Percentiles rank a stretch among this genome's conserved stretches.
Conservation (phyloP, 352 stramenopile species). For the Discostella stelligera region DNA sequence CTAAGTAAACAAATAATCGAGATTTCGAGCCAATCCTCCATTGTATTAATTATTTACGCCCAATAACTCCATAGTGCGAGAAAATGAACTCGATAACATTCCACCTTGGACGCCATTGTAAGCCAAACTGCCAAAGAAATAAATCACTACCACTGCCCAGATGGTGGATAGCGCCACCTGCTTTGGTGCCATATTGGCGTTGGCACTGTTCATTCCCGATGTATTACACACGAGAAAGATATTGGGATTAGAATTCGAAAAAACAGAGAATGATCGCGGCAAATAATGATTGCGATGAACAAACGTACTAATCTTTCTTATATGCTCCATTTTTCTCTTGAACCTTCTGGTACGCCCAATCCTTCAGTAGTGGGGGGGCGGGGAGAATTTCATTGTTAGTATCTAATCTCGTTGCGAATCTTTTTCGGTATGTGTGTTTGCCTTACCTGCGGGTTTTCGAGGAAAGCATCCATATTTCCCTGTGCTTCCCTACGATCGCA, state of each 20-base stretch:
- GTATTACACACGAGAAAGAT: neutral
- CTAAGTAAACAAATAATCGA: neutral
- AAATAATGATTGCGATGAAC: neutral
- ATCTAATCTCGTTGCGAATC: neutral
- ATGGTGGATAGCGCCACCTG: slow-evolving; percentile 44
- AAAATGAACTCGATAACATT: slow-evolving; percentile 40
- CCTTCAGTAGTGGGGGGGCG: neutral
- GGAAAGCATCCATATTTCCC: slow-evolving; percentile 68
- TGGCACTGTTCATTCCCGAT: slow-evolving; percentile 15
- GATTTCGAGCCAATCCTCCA: neutral
- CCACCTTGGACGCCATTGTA: slow-evolving; percentile 42
- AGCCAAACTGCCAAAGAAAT: slow-evolving; percentile 51
- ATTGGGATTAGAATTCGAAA: neutral
- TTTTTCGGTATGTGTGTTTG: neutral
- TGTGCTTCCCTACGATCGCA: slow-evolving; percentile 57
- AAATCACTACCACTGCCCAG: slow-evolving; percentile 50
- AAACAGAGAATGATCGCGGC: neutral
- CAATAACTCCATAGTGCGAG: slow-evolving; percentile 52
- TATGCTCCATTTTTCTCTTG: slow-evolving; percentile 53
- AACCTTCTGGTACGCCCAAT: slow-evolving; percentile 35
- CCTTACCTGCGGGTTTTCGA: slow-evolving; percentile 53
- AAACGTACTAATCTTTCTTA: slow-evolving; percentile 56
- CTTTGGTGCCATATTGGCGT: slow-evolving; percentile 54
- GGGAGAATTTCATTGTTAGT: too few species aligned
- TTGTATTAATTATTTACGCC: slow-evolving; percentile 1